Percentiles rank a stretch among this genome's conserved stretches.
These are phyloP conservation scores for Parathielavia appendiculata DNA, from an alignment of 495 filamentous ascomycete genomes.

Conservation along the genomic window DNA sequence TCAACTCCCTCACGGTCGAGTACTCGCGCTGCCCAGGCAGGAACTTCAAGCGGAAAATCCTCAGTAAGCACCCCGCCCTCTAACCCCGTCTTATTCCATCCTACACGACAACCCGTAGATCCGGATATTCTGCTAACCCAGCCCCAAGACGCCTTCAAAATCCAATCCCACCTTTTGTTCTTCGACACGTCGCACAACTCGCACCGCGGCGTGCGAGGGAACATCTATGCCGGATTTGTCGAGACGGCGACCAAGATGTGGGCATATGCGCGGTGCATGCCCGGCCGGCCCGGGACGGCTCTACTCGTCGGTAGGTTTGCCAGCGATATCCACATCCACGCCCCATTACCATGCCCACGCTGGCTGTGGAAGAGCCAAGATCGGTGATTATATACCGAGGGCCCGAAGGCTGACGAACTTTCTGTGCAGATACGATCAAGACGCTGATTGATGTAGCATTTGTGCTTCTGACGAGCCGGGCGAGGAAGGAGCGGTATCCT, in stretches of 20 bases:
- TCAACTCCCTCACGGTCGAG: slow-evolving; percentile 74
- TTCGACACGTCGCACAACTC: slow-evolving; percentile 81
- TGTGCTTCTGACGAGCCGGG: slow-evolving; percentile 57
- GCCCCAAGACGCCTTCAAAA: slow-evolving; percentile 63
- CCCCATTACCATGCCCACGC: not conserved
- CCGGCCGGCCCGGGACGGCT: slow-evolving; percentile 40
- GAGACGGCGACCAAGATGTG: slow-evolving; percentile 82
- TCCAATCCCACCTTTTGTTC: slow-evolving; percentile 83
- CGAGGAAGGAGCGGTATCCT: slow-evolving; percentile 41
- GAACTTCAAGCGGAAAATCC: slow-evolving; percentile 71
- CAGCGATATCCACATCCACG: not conserved
- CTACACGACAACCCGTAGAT: slow-evolving; percentile 13
- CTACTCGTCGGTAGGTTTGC: slow-evolving; percentile 54
- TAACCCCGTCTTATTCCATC: slow-evolving; percentile 28
- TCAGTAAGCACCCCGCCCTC: slow-evolving; percentile 52
- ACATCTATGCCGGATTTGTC: slow-evolving; percentile 66
- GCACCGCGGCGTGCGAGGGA: slow-evolving; percentile 58
- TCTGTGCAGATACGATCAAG: slow-evolving; percentile 54
- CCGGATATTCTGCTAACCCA: slow-evolving; percentile 27
- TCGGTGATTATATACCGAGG: no score
- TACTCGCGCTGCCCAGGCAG: slow-evolving; percentile 61
- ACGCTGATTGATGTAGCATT: slow-evolving; percentile 61
- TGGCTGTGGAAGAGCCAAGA: no score
- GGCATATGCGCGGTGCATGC: slow-evolving; percentile 64
- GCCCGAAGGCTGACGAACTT: not conserved